phyloP scores from a whole-genome alignment of 345 rosid species.

The Pistacia vera region DNA sequence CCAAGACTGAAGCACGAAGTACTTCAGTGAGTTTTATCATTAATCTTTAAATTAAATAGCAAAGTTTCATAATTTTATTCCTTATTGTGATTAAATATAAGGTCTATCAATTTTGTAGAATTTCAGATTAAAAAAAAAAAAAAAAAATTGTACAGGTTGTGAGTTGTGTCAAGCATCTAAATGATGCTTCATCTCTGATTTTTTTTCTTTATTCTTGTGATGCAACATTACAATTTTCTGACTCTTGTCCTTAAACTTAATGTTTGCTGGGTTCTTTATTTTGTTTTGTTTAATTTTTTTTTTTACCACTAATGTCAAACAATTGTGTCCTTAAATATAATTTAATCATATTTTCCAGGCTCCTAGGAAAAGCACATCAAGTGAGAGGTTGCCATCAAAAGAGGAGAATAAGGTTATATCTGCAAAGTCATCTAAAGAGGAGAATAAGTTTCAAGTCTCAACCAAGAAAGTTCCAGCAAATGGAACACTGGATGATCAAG shows the following conservation, averaged over 20 bases:
- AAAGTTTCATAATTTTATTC: not conserved
- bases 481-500: slow-evolving; percentile 60
- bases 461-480: slow-evolving; percentile 51
- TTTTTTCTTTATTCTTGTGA: not conserved
- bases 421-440: slow-evolving; percentile 62
- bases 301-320: not conserved
- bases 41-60: not conserved
- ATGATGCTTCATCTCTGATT: not conserved
- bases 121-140: not conserved
- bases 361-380: slow-evolving; percentile 78
- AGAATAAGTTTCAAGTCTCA: slow-evolving; percentile 42
- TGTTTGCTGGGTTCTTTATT: slow-evolving; percentile 5
- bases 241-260: not conserved
- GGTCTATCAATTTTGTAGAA: not conserved
- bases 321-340: not conserved
- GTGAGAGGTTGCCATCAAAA: slow-evolving; percentile 55
- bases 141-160: not conserved
- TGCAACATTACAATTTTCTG: not conserved
- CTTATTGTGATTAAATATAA: not conserved
- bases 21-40: slow-evolving; percentile 56
- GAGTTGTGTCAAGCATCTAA: not conserved
- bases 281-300: not conserved
- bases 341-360: slow-evolving; percentile 48
- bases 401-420: slow-evolving; percentile 59
- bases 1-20: slow-evolving; percentile 60